Base-by-base conservation (phyloP, 2,329 filamentous ascomycete genomes). In the Nakataea oryzae region DNA sequence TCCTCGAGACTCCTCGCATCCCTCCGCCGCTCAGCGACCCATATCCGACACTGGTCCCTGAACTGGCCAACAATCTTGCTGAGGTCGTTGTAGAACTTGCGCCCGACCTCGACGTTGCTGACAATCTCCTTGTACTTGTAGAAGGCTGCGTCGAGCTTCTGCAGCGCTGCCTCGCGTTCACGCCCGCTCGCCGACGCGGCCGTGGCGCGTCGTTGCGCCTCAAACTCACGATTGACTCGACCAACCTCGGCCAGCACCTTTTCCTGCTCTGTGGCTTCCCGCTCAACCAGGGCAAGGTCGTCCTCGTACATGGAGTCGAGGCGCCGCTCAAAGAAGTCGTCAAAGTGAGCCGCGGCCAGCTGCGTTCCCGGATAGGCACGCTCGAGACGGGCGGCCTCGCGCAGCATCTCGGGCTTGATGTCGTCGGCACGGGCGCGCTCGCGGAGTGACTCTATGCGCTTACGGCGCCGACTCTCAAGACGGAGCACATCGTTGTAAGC, bases 11-110 rank as follows among this genome's bases (percentile, higher is more conserved):
- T 84, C 66, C 87, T 84, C 0, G 92, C 92, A 68, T 97, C 93
- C 66, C 88, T 85, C 60, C 92, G 84, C 61, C 95, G 81, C 70
- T 91, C 85, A 30, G 92, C 88, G 0, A 89, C 89, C 80, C 96
- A 97, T 1, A 82, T 83, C 66, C 86, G 87, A 47, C 90, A 89
- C 62, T 80, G 74, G 67, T 97, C 93, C 24, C 92, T 82, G 72
- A 97, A 97, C 12, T 78, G 78, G 0, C 86, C 88, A 0, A 96
- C 90, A 65, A 97, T 92, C 74, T 89, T 90, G 58, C 89, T 90
- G 5, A 99, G 81, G 70, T 97, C 93, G 68, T 99, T 99, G 78
- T 97, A 99, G 72, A 99, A 99, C 72, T 95, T 97, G 61, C 93
- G 82, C 0, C 91, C 95, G 0, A 89, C 90, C 66, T 97, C 93